A percentile compares a stretch with the other conserved stretches of the same genome.
Conservation (phyloP, 257 asterid species). For the Schizonepeta tenuifolia region DNA sequence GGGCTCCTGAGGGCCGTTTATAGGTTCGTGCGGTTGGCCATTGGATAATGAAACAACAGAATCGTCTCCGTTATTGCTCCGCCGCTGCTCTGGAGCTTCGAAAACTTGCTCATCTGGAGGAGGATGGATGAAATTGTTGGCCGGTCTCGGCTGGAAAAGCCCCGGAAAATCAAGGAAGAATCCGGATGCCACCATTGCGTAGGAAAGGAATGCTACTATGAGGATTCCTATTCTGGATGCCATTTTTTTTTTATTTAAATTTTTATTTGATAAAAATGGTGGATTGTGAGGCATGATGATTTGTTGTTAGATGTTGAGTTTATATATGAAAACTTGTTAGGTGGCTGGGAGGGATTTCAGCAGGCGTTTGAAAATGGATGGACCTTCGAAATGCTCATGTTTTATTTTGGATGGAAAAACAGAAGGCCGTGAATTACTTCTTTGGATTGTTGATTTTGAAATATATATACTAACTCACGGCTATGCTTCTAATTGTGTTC, state of each 20-base stretch:
- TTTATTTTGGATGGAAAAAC: constrained; percentile 6
- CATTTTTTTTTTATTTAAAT: constrained; percentile 24
- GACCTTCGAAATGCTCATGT: constrained; percentile 13
- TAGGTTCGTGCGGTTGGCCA: not conserved
- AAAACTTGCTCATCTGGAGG: not conserved
- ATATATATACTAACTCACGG: too few species aligned
- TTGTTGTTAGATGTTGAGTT: not conserved
- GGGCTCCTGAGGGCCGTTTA: not conserved
- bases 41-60: not conserved
- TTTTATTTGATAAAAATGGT: not conserved
- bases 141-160: not conserved
- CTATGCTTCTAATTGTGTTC: too few species aligned
- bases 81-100: not conserved
- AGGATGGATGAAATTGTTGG: not conserved
- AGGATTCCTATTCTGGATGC: constrained; percentile 48
- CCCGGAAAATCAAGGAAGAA: not conserved
- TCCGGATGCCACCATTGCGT: constrained; percentile 43
- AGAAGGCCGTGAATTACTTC: not conserved
- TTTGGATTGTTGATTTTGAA: too few species aligned
- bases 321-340: constrained; percentile 29
- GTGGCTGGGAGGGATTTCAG: constrained; percentile 41
- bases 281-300: constrained; percentile 19
- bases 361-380: constrained; percentile 34
- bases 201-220: constrained; percentile 39
- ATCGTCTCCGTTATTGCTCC: not conserved